Base-by-base conservation (phyloP, 2,329 filamentous ascomycete genomes). In the Phyllosticta citrichinensis region DNA sequence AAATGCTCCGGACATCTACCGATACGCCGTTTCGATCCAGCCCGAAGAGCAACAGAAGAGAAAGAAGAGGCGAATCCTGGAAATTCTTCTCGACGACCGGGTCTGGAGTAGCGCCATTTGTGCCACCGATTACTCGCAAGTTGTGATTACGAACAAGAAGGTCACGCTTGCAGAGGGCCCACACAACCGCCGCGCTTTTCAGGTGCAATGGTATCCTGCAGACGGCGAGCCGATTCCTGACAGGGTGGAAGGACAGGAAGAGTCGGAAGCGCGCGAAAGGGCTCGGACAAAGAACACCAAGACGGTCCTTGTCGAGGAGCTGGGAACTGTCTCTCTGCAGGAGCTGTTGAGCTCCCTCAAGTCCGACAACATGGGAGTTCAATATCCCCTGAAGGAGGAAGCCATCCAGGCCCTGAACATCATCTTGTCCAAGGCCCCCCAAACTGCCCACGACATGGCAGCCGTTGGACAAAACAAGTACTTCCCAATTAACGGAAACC, bases 351-450 rank as follows among this genome's bases (percentile, higher is more conserved):
- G 77, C 1, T 82, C 75, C 64, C 68, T 78, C 52, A 71, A 64
- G 2, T 79, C 70, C 19, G 69, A 68, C 2, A 69, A 67, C 47
- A 65, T 73, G 5, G 66, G 68, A 17, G 69, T 68, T 0, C 64
- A 69, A 14, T 80, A 80, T 54, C 67, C 69, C 0, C 68, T 75
- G 19, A 80, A 81, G 66, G 71, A 74, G 0, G 80, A 83, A 59
- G 70, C 81, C 0, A 74, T 85, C 5, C 81, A 85, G 61, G 77
- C 81, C 0, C 68, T 86, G 60, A 87, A 87, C 66, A 80, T 85
- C 35, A 72, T 86, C 22, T 70, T 85, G 57, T 76, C 78, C 0
- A 76, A 81, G 61, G 68, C 73, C 17, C 76, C 79, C 3, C 81
- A 77, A 62, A 74, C 68, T 1, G 70, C 74, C 6, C 60, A 59